A percentile compares a stretch with the other conserved stretches of the same genome.
These are phyloP conservation scores for Salix brachista DNA, from an alignment of 345 rosid genomes.

Conservation along the genomic window DNA sequence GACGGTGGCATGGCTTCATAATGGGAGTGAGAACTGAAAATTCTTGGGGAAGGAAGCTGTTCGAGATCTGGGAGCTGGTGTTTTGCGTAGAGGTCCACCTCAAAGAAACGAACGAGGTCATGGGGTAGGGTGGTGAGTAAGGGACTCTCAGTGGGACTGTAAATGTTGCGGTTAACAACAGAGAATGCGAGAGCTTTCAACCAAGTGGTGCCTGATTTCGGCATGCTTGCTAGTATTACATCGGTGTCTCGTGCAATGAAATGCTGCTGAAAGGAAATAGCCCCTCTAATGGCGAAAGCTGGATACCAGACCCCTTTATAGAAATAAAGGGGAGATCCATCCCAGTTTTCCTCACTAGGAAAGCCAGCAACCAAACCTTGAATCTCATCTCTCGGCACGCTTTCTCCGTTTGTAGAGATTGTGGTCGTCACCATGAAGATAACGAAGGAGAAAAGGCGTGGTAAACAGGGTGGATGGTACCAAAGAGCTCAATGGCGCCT, in stretches of 20 bases:
- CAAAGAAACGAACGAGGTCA: conserved; percentile 39
- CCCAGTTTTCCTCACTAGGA: conserved; percentile 62
- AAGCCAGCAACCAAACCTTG: conserved; percentile 4
- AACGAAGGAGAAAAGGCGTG: no score
- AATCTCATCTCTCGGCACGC: no score
- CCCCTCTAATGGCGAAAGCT: conserved; percentile 51
- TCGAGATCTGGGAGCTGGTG: conserved; percentile 3
- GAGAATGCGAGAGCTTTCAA: conserved; percentile 32
- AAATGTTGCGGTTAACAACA: conserved; percentile 21
- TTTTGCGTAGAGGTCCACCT: conserved; percentile 18
- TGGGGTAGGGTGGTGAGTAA: conserved; percentile 34
- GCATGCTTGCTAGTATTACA: conserved; percentile 27
- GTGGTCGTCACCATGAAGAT: no score
- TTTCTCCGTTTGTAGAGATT: no score
- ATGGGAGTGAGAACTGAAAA: no score
- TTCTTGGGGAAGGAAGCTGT: conserved; percentile 14
- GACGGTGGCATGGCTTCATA: background rate
- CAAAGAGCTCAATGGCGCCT: no score
- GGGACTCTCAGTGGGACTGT: conserved; percentile 4
- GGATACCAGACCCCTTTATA: conserved; percentile 80
- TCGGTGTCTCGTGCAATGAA: conserved; percentile 29
- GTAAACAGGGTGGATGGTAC: accelerated
- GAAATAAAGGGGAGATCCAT: conserved; percentile 45
- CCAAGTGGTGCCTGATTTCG: conserved; percentile 49
- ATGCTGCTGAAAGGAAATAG: conserved; percentile 30